Evolutionary conservation across 768 basidiomycete species (phyloP).

Genomic region (Trichaptum fuscoviolaceum): DNA sequence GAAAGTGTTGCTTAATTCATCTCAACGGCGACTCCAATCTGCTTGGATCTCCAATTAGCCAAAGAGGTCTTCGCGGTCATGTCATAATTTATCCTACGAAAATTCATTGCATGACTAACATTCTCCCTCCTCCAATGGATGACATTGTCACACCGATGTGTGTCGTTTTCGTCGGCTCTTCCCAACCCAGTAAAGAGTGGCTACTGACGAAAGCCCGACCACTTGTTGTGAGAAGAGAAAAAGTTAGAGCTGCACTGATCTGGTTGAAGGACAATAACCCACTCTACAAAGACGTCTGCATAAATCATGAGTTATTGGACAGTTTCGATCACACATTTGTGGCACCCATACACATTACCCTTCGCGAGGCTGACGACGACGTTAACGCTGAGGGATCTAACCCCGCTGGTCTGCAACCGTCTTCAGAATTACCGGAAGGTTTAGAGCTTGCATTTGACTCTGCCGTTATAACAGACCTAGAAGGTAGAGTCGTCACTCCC

Average conservation of each 20-base stretch:
- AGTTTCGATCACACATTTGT: constrained; percentile 8
- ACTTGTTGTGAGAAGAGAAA: constrained; percentile 25
- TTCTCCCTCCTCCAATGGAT: constrained; percentile 32
- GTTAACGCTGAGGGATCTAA: constrained; percentile 28
- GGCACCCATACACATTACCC: constrained; percentile 12
- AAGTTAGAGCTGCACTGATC: constrained; percentile 25
- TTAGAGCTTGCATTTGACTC: constrained; percentile 23
- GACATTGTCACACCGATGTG: no score
- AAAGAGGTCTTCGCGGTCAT: constrained; percentile 33
- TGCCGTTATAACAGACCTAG: constrained; percentile 19
- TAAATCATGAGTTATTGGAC: constrained; percentile 21
- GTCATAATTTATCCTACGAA: constrained; percentile 38
- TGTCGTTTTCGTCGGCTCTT: constrained; percentile 32
- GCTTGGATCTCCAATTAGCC: constrained; percentile 11
- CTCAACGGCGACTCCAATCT: constrained; percentile 12
- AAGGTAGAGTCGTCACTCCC: neutral
- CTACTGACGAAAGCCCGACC: constrained; percentile 30
- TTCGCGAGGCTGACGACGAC: constrained; percentile 18
- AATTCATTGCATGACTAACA: constrained; percentile 19
- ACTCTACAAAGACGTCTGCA: constrained; percentile 26
- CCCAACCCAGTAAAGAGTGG: constrained; percentile 24
- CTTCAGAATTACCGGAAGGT: constrained; percentile 24
- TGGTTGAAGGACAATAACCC: constrained; percentile 35
- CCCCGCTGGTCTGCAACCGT: constrained; percentile 16
- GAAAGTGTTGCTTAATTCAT: no score